These are phyloP conservation scores for Yamadazyma diddensiae DNA, from an alignment of 1,139 yeast genomes.

Conservation along the genomic window DNA sequence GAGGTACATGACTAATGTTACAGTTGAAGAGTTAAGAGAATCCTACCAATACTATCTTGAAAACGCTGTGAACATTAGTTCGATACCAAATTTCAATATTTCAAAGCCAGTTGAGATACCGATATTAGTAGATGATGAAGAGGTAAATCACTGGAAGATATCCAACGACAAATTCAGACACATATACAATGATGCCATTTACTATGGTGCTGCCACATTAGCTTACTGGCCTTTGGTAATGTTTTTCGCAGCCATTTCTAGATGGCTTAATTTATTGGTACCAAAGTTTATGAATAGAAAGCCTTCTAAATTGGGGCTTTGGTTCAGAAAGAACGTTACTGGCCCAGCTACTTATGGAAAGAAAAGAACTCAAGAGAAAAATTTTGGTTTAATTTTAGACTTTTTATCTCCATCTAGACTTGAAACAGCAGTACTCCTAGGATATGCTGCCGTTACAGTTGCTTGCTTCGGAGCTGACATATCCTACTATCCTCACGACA, in stretches of 20 bases:
- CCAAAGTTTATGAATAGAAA: slow-evolving; percentile 23
- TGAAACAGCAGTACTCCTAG: slow-evolving; percentile 24
- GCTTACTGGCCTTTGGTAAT: slow-evolving; percentile 50
- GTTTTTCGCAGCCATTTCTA: slow-evolving; percentile 35
- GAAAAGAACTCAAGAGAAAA: slow-evolving; percentile 21
- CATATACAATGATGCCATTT: slow-evolving; percentile 38
- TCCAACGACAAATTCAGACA: slow-evolving; percentile 30
- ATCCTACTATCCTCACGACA: slow-evolving; percentile 21
- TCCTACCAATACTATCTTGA: slow-evolving; percentile 18
- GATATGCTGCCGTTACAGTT: slow-evolving; percentile 46
- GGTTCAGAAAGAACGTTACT: slow-evolving; percentile 27
- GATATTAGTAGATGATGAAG: slow-evolving; percentile 16
- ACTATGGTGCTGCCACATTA: slow-evolving; percentile 46
- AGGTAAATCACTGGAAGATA: slow-evolving; percentile 13
- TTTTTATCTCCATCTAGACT: slow-evolving; percentile 27
- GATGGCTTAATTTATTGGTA: slow-evolving; percentile 35
- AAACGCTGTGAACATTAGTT: slow-evolving; percentile 18
- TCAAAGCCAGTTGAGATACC: slow-evolving; percentile 22
- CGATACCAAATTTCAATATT: slow-evolving; percentile 22
- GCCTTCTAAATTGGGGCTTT: slow-evolving; percentile 23
- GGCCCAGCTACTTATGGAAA: slow-evolving; percentile 29
- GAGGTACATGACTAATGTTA: slow-evolving; percentile 12
- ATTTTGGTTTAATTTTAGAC: slow-evolving; percentile 19
- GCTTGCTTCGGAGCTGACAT: slow-evolving; percentile 29
- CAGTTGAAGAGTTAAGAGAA: slow-evolving; percentile 15